These are phyloP conservation scores for Coelastrella sp. DNA, from an alignment of 139 green algal genomes.

Conservation along the genomic window DNA sequence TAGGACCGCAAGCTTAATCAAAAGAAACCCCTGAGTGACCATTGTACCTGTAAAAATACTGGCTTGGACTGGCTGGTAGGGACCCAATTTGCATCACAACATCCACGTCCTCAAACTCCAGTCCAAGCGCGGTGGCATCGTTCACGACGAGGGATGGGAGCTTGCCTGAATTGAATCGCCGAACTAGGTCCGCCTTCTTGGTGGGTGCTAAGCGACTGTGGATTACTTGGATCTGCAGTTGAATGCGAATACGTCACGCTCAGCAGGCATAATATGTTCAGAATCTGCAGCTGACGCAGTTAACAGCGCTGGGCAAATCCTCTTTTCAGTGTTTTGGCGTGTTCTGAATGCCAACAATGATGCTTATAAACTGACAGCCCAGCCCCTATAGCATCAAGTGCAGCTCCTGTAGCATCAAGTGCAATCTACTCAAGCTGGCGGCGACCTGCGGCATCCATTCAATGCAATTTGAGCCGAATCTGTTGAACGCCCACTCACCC, in stretches of 20 bases:
- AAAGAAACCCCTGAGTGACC: no score
- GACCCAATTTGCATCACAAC: slow-evolving; percentile 16
- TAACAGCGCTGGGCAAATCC: not conserved
- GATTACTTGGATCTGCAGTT: not conserved
- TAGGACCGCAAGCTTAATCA: no score
- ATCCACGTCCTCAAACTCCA: slow-evolving; percentile 32
- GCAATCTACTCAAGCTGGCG: no score
- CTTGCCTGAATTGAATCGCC: not conserved
- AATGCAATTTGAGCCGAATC: no score
- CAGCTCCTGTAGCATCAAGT: no score
- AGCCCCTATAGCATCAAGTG: no score
- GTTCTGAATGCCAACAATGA: no score
- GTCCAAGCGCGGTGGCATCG: slow-evolving; percentile 14
- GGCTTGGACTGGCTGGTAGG: not conserved
- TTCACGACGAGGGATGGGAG: slow-evolving; percentile 1
- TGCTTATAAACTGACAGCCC: no score
- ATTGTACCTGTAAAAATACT: slow-evolving; percentile 17
- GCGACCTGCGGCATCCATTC: no score
- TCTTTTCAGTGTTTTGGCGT: no score
- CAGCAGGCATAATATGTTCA: not conserved
- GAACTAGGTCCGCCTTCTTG: not conserved
- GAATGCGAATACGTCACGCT: not conserved
- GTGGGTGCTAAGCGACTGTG: not conserved
- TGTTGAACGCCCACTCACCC: not conserved
- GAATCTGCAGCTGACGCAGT: not conserved